Conservation (phyloP, 2,329 filamentous ascomycete species). For the Diaporthe nobilis region DNA sequence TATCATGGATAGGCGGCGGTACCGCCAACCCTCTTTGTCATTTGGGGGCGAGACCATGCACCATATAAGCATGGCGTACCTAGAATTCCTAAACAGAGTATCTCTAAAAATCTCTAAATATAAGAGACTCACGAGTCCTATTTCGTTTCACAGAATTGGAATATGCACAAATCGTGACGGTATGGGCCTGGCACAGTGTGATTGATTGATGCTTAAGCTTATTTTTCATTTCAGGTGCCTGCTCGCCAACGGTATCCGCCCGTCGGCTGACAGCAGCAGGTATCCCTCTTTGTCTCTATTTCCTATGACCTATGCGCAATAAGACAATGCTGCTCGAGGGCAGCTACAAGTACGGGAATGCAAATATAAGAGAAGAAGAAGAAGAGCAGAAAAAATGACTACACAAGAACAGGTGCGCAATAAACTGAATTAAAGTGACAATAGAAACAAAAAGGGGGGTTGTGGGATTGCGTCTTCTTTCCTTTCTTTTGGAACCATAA, state of each 20-base stretch:
- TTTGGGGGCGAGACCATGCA: not conserved
- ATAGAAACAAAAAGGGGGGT: not conserved
- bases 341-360: not conserved
- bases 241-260: constrained; percentile 17
- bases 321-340: constrained; percentile 12
- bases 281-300: not conserved
- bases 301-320: constrained; percentile 13
- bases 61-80: constrained; percentile 13
- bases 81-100: constrained; percentile 5
- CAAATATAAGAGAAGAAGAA: not conserved
- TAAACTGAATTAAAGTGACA: constrained; percentile 26
- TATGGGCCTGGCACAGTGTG: not conserved
- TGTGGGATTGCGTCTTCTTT: not conserved
- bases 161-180: not conserved
- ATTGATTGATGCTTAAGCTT: constrained; percentile 9
- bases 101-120: not conserved
- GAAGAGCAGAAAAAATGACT: not conserved
- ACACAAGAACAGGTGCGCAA: not conserved
- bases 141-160: too few species aligned
- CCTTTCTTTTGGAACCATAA: not conserved
- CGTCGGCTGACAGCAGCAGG: constrained; percentile 5
- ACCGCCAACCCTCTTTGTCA: not conserved
- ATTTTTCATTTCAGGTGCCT: not conserved
- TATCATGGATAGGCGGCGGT: constrained; percentile 16
- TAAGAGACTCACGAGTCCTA: not conserved